Evolutionary conservation across 139 green algal genomes (phyloP).

Genomic region (Chlorella sp.): DNA sequence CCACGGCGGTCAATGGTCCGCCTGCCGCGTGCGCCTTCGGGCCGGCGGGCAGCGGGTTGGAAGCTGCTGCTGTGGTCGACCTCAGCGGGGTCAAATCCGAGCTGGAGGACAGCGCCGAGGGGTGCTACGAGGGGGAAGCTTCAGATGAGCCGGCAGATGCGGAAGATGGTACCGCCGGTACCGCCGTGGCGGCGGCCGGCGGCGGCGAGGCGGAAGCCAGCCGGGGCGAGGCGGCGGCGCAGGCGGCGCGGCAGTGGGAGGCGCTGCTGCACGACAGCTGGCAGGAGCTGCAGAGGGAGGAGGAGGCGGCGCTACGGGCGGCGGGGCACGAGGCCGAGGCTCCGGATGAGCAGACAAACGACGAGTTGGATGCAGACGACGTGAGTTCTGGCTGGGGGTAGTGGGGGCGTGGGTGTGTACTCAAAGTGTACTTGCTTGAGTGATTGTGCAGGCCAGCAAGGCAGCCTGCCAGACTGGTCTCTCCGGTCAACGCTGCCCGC

Average conservation of each 20-base stretch:
- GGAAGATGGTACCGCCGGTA: conserved; percentile 9
- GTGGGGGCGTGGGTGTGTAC: too few relatives aligned
- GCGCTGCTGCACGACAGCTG: conserved; percentile 64
- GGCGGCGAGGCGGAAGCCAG: conserved; percentile 6
- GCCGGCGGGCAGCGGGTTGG: conserved; percentile 33
- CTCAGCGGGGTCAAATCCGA: conserved; percentile 14
- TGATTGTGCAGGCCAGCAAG: background rate
- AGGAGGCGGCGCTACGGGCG: conserved; percentile 42
- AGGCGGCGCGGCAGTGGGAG: conserved; percentile 63
- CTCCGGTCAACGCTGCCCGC: too few relatives aligned
- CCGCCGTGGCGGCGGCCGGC: background rate
- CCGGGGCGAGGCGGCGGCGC: conserved; percentile 44
- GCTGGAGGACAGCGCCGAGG: conserved; percentile 51
- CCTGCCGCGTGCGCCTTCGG: conserved; percentile 26
- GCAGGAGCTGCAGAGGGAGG: conserved; percentile 62
- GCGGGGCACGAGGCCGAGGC: conserved; percentile 4
- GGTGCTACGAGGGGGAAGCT: conserved; percentile 45
- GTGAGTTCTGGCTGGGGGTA: background rate
- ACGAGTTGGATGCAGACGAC: conserved; percentile 29
- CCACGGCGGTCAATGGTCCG: background rate
- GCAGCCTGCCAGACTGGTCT: background rate
- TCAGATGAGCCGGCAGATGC: conserved; percentile 36
- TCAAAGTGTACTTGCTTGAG: background rate
- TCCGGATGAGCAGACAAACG: background rate
- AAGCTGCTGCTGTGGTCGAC: conserved; percentile 31